phyloP scores from a whole-genome alignment of 2,329 filamentous ascomycete species.

The Microdochium bolleyi region DNA sequence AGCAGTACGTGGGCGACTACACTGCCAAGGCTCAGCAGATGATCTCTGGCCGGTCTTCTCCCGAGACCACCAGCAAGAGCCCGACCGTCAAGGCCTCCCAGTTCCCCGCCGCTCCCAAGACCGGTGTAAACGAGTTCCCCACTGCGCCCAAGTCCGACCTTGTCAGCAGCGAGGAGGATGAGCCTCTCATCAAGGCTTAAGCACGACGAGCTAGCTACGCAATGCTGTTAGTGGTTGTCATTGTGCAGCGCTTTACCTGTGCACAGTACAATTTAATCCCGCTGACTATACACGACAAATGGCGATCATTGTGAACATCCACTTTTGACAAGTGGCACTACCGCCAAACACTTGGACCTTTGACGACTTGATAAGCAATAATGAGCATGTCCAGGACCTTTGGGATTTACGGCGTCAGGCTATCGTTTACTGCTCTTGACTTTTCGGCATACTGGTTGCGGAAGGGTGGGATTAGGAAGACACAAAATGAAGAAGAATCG shows the following conservation, averaged over 20 bases:
- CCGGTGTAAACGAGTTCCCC: conserved; percentile 37
- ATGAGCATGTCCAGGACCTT: background rate
- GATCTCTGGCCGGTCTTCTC: conserved; percentile 41
- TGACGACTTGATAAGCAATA: background rate
- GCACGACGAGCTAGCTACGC: background rate
- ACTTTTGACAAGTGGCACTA: background rate
- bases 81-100: background rate
- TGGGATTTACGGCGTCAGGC: background rate
- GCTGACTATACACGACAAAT: too few relatives aligned
- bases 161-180: background rate
- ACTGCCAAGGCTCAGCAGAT: conserved; percentile 59
- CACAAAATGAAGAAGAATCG: too few relatives aligned
- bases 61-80: conserved; percentile 26
- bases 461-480: too few relatives aligned
- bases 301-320: background rate
- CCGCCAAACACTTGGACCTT: background rate
- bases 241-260: too few relatives aligned
- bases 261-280: too few relatives aligned
- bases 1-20: conserved; percentile 62
- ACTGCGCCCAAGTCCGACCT: conserved; percentile 19
- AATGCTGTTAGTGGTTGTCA: background rate
- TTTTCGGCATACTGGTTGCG: background rate
- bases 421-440: background rate
- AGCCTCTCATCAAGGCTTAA: background rate
- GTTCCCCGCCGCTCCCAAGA: conserved; percentile 20